Evolutionary conservation across 129 eudicot species (phyloP).

Genomic region (Apium graveolens): DNA sequence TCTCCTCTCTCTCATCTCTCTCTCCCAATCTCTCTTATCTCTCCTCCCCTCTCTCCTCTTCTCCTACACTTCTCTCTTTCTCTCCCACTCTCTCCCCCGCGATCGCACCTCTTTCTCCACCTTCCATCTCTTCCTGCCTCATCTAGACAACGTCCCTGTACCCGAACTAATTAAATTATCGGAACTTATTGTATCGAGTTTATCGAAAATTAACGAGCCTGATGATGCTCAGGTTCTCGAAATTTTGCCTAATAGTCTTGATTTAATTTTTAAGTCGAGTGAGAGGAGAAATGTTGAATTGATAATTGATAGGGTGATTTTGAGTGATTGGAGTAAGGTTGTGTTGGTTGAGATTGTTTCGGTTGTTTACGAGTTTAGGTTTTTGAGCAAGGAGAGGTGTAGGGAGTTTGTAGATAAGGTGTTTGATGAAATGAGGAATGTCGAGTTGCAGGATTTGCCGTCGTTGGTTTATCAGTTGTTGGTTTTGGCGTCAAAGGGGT

Average conservation of each 20-base stretch:
- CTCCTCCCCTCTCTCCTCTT: constrained; percentile 45
- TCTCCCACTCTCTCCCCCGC: constrained; percentile 40
- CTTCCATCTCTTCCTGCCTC: constrained; percentile 37
- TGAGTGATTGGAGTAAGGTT: constrained; percentile 43
- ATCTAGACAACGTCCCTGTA: constrained; percentile 32
- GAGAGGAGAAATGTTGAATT: constrained; percentile 33
- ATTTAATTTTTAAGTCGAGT: constrained; percentile 29
- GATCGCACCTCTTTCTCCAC: constrained; percentile 40
- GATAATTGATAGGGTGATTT: constrained; percentile 31
- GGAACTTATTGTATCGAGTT: constrained; percentile 25
- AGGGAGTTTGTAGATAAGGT: constrained; percentile 57
- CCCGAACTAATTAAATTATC: constrained; percentile 22
- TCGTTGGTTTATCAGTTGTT: constrained; percentile 65
- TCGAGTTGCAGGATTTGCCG: constrained; percentile 75
- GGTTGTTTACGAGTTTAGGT: constrained; percentile 41
- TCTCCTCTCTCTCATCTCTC: constrained; percentile 44
- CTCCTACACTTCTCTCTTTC: constrained; percentile 45
- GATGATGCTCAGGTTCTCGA: constrained; percentile 58
- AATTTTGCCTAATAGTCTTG: constrained; percentile 48
- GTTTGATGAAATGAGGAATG: constrained; percentile 44
- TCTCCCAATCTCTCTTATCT: constrained; percentile 18
- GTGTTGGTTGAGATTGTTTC: constrained; percentile 63
- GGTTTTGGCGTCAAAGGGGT: constrained; percentile 68
- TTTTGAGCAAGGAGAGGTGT: constrained; percentile 37
- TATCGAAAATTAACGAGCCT: constrained; percentile 28